Evolutionary conservation across 805 yeast genomes (phyloP), one percentile per base, ranked within the genome.

Genomic region (Yueomyces sinensis): DNA sequence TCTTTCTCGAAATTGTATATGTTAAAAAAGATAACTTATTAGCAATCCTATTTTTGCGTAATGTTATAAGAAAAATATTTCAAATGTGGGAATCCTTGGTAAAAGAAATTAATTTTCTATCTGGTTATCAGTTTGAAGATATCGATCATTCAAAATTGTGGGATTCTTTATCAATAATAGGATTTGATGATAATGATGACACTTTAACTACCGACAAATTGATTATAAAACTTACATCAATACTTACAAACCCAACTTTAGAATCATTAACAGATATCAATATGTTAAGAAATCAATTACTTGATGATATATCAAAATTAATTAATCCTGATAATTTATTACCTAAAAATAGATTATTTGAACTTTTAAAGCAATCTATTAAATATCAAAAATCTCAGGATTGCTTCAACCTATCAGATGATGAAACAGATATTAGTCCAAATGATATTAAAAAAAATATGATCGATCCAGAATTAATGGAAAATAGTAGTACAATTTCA

Each of bases 311-410:
- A 1, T 59, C 71, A 27, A 47, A 54, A 25, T 59, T 59, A 42
- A 60, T 76, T 15, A 66, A 74, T 13, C 69, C 80, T 1, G 62
- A 66, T 34, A 66, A 66, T 33, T 54, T 71, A 56, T 65, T 72
- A 3, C 76, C 82, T 0, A 62, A 68, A 33, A 63, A 61, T 20
- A 55, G 82, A 22, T 50, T 77, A 9, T 59, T 68, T 15, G 59
- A 68, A 4, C 49, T 77, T 18, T 44, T 76, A 11, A 54, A 61
- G 13, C 79, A 76, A 42, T 70, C 82, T 0, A 49, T 66, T 13
- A 46, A 55, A 24, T 63, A 62, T 39, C 79, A 76, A 45, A 49
- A 56, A 16, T 56, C 62, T 1, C 44, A 46, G 28, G 58, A 62
- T 22, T 40, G 59, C 13, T 49, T 58, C 16, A 57, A 60, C 29